A percentile compares a stretch with the other conserved stretches of the same genome.
Evolutionary conservation across 192 early-diverging fungal genomes (phyloP).

Genomic region (Diversispora eburnea): DNA sequence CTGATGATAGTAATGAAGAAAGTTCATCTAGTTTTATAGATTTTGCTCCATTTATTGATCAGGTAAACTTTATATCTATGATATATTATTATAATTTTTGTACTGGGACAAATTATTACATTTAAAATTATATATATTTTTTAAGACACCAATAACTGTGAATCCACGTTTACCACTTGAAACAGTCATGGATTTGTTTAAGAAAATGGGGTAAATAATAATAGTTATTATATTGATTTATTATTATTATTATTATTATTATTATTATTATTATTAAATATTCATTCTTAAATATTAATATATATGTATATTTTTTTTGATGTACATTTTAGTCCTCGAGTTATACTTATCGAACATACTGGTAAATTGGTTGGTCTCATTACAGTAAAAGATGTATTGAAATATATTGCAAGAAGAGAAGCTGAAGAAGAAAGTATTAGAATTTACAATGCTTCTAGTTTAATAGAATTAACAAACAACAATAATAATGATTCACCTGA

Average conservation of each 20-base stretch:
- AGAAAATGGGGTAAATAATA: constrained; percentile 62
- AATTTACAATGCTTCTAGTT: neutral
- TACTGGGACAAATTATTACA: neutral
- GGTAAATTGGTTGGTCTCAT: constrained; percentile 64
- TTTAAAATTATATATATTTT: constrained; percentile 31
- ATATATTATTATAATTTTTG: neutral
- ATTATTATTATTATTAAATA: too few relatives aligned
- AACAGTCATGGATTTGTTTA: constrained; percentile 78
- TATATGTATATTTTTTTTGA: neutral
- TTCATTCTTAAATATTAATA: neutral
- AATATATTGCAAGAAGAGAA: constrained; percentile 53
- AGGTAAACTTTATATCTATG: constrained; percentile 31
- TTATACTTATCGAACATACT: constrained; percentile 62
- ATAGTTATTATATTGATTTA: neutral
- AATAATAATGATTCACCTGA: neutral
- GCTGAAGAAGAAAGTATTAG: constrained; percentile 30
- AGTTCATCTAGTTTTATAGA: constrained; percentile 43
- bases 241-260: too few relatives aligned
- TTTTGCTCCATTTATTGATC: constrained; percentile 54
- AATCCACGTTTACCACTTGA: constrained; percentile 66
- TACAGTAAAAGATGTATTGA: constrained; percentile 74
- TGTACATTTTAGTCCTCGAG: constrained; percentile 48
- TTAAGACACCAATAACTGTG: constrained; percentile 67
- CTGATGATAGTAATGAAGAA: constrained; percentile 21
- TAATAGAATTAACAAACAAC: neutral